These are phyloP conservation scores for Hericium erinaceus DNA, from an alignment of 768 basidiomycete species.

Conservation along the genomic window DNA sequence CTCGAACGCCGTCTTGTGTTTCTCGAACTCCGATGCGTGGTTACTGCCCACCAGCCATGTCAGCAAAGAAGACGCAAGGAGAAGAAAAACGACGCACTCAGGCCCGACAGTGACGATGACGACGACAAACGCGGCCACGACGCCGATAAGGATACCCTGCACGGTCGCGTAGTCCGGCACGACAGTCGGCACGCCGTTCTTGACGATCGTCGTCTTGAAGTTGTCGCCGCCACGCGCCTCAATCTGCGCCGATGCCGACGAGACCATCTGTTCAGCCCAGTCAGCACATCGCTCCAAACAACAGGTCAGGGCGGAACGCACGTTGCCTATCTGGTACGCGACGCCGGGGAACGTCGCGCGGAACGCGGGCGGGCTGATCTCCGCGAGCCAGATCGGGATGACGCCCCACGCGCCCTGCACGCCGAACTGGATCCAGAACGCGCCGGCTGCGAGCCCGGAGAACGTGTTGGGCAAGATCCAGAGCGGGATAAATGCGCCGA, in stretches of 20 bases:
- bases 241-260: constrained; percentile 38
- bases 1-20: constrained; percentile 70
- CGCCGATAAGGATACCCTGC: constrained; percentile 6
- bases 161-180: constrained; percentile 3
- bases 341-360: constrained; percentile 37
- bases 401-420: constrained; percentile 31
- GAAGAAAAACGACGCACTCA: not conserved
- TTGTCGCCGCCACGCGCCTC: constrained; percentile 27
- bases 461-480: constrained; percentile 40
- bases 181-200: constrained; percentile 1
- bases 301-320: not conserved
- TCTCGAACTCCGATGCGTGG: constrained; percentile 57
- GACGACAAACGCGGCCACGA: constrained; percentile 5
- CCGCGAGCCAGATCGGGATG: constrained; percentile 35
- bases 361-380: constrained; percentile 40
- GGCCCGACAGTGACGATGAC: constrained; percentile 4
- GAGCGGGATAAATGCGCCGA: constrained; percentile 26
- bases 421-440: constrained; percentile 38
- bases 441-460: constrained; percentile 32
- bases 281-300: not conserved
- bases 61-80: not conserved
- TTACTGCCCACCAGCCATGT: not conserved
- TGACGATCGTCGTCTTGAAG: constrained; percentile 10
- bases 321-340: constrained; percentile 35
- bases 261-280: constrained; percentile 26